Evolutionary conservation across 371 early-diverging fungal genomes (phyloP), one percentile per base, ranked within the genome.

Genomic region (Rhizopus stolonifer): DNA sequence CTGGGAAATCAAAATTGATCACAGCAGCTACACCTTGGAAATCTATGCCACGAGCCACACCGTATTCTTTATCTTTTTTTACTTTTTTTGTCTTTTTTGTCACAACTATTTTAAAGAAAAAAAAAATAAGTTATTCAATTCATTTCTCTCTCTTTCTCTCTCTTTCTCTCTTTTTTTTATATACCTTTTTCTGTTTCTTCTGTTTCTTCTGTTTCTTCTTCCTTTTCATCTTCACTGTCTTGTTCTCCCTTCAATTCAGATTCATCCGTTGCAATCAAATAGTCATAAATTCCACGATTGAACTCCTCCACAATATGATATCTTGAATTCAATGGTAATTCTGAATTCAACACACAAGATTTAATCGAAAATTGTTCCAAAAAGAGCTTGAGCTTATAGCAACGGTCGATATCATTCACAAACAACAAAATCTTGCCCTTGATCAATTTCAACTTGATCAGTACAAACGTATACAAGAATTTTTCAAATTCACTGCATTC

Each of bases 1-100:
- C 69, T 19, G 99, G 99, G 59, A 99, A 88, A 67, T 99, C 99
- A 82, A 98, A 97, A 74, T 99, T 99, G 77, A 99, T 87, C 25
- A 99, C 99, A 0, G 93, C 87, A 1, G 88, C 85, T 0, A 96
- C 94, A 52, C 90, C 87, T 54, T 91, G 84, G 66, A 99, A 96
- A 76, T 99, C 99, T 40, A 99, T 87, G 36, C 99, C 99, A 26
- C 99, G 89, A 6, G 97, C 86, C 18, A 98, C 96, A 32, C 98
- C 98, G 64, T 92, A 94, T 65, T 95, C 96, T 47, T 87, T 81
- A 61, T 91, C 93, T 32, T 79, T 67, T 19, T 61, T 53, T 9
- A 61, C 64, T 58, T 82, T 81, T 65, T 76, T 75, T 13, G 63
- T 54, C 58, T 85, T 71, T 58, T 77, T 76, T 55, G 76, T 56